Conservation (phyloP, 2,329 filamentous ascomycete species). For the Fusarium ramigenum region DNA sequence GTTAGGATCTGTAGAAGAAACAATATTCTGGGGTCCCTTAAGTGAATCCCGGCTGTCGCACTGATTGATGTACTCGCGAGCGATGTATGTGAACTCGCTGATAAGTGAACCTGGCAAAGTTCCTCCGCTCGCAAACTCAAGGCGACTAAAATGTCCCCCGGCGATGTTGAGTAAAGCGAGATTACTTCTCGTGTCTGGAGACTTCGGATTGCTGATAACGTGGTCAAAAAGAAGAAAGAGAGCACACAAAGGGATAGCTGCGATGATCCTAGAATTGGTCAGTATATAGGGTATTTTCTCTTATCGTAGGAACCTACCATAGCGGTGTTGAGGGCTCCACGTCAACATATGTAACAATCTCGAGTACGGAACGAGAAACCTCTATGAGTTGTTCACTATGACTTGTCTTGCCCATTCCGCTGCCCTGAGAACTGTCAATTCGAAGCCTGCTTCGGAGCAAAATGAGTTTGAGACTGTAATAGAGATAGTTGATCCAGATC, state of each 20-base stretch:
- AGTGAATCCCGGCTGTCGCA: not conserved
- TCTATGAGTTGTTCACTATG: conserved; percentile 9
- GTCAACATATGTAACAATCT: conserved; percentile 35
- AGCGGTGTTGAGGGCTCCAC: conserved; percentile 34
- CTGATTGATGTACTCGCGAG: conserved; percentile 35
- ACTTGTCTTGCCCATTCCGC: not conserved
- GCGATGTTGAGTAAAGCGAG: conserved; percentile 36
- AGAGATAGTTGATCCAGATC: conserved; percentile 34
- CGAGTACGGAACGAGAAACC: conserved; percentile 26
- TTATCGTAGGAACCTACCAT: no score
- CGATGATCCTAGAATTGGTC: conserved; percentile 17
- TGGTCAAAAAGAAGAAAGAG: conserved; percentile 38
- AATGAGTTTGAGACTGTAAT: conserved; percentile 31
- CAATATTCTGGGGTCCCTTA: not conserved
- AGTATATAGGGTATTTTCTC: not conserved
- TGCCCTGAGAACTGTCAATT: not conserved
- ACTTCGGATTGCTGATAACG: conserved; percentile 29
- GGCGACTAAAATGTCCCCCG: conserved; percentile 31
- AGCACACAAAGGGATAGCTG: conserved; percentile 31
- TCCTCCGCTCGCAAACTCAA: conserved; percentile 32
- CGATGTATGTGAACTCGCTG: conserved; percentile 35
- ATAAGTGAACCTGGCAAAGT: conserved; percentile 26
- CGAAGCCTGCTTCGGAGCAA: conserved; percentile 20
- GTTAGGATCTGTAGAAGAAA: not conserved
- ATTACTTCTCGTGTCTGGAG: conserved; percentile 22